These are phyloP conservation scores for Cercis canadensis DNA, from an alignment of 306 rosid genomes.

Conservation along the genomic window DNA sequence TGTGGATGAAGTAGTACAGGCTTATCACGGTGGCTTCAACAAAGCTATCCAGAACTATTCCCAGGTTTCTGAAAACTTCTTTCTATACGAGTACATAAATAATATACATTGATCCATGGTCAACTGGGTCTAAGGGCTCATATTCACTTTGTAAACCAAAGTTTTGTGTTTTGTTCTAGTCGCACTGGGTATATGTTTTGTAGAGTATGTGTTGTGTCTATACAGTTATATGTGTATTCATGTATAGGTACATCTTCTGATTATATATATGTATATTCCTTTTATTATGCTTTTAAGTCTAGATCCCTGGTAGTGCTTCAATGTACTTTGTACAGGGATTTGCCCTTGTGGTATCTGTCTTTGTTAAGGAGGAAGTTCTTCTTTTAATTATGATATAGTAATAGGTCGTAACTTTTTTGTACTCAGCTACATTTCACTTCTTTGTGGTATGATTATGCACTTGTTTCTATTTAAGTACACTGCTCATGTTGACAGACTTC, in stretches of 20 bases:
- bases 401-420: too few relatives aligned
- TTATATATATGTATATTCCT: not conserved
- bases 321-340: not conserved
- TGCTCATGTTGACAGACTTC: not conserved
- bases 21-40: constrained; percentile 96
- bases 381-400: too few relatives aligned
- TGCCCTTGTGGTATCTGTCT: constrained; percentile 5
- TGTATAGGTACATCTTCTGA: not conserved
- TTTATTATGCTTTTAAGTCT: constrained; percentile 20
- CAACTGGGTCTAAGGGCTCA: not conserved
- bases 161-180: not conserved
- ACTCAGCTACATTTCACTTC: constrained; percentile 31
- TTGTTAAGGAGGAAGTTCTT: not conserved
- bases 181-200: not conserved
- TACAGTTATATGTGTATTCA: constrained; percentile 1
- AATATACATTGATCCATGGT: not conserved
- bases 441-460: not conserved
- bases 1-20: constrained; percentile 98
- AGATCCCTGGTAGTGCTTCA: constrained; percentile 21
- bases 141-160: constrained; percentile 5
- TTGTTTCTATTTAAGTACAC: constrained; percentile 22
- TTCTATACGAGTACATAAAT: not conserved
- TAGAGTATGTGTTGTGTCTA: not conserved
- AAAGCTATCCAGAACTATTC: constrained; percentile 99
- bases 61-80: constrained; percentile 66